Evolutionary conservation across 805 yeast genomes (phyloP).

Genomic region (Kodamaea kaohsiungensis): DNA sequence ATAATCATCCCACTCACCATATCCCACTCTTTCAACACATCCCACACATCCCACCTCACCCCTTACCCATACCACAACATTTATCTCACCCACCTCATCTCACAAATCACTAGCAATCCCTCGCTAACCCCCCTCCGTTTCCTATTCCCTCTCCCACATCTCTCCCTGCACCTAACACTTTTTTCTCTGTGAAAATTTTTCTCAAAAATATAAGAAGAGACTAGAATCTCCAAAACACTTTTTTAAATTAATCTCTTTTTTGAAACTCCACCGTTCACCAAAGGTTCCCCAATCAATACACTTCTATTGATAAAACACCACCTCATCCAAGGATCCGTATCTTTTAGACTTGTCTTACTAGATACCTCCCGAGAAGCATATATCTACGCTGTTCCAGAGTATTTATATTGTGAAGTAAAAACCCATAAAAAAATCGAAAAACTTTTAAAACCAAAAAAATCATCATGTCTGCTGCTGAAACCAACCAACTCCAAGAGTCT

Average conservation of each 20-base stretch:
- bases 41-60: too few relatives aligned
- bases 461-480: conserved; percentile 37
- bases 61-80: too few relatives aligned
- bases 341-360: not conserved
- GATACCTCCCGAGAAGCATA: conserved; percentile 6
- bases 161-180: conserved; percentile 3
- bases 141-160: not conserved
- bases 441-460: conserved; percentile 10
- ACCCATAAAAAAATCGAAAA: conserved; percentile 16
- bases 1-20: too few relatives aligned
- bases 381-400: not conserved
- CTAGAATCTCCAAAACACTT: not conserved
- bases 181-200: conserved; percentile 1
- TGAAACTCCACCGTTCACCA: not conserved
- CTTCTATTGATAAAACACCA: conserved; percentile 2
- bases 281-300: conserved; percentile 2
- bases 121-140: not conserved
- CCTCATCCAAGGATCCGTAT: conserved; percentile 3
- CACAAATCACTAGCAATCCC: not conserved
- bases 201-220: not conserved
- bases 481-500: conserved; percentile 47
- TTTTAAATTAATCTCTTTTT: not conserved
- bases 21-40: too few relatives aligned
- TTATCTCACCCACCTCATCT: not conserved
- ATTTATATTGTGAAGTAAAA: conserved; percentile 10